Evolutionary conservation across 1,284 basidiomycete genomes (phyloP).

Genomic region (Sanguinoderma infundibulare): DNA sequence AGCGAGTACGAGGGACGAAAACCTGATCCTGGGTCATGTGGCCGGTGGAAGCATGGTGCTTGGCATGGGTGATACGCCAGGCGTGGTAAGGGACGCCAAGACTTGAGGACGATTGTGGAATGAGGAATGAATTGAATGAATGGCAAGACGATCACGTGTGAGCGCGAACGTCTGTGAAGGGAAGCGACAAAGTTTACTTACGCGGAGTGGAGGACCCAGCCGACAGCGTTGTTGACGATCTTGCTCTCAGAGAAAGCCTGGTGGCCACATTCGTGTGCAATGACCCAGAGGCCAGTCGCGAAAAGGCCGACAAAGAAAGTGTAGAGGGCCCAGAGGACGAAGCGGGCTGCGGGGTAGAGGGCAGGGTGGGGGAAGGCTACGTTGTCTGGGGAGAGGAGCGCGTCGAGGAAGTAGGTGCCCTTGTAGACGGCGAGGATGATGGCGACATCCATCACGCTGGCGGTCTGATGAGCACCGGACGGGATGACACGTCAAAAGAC

Average conservation of each 20-base stretch:
- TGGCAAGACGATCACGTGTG: constrained; percentile 37
- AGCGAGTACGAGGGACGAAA: constrained; percentile 91
- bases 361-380: constrained; percentile 65
- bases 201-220: constrained; percentile 94
- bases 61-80: constrained; percentile 96
- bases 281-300: constrained; percentile 93
- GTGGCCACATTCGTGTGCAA: constrained; percentile 93
- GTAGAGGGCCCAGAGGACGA: constrained; percentile 85
- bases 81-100: constrained; percentile 98
- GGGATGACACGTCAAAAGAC: constrained; percentile 16
- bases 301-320: constrained; percentile 86
- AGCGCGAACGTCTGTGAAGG: constrained; percentile 8
- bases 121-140: constrained; percentile 10
- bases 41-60: constrained; percentile 95
- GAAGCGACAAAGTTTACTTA: constrained; percentile 36
- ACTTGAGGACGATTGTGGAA: constrained; percentile 39
- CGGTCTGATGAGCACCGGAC: constrained; percentile 18
- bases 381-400: constrained; percentile 58
- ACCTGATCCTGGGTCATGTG: constrained; percentile 98
- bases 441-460: constrained; percentile 75
- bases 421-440: constrained; percentile 78
- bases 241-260: constrained; percentile 98
- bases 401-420: constrained; percentile 71
- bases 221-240: constrained; percentile 90
- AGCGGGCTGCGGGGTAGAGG: constrained; percentile 66